Evolutionary conservation across 2,329 filamentous ascomycete genomes (phyloP), one percentile per base, ranked within the genome.

Genomic region (Dothiorella sarmentorum): DNA sequence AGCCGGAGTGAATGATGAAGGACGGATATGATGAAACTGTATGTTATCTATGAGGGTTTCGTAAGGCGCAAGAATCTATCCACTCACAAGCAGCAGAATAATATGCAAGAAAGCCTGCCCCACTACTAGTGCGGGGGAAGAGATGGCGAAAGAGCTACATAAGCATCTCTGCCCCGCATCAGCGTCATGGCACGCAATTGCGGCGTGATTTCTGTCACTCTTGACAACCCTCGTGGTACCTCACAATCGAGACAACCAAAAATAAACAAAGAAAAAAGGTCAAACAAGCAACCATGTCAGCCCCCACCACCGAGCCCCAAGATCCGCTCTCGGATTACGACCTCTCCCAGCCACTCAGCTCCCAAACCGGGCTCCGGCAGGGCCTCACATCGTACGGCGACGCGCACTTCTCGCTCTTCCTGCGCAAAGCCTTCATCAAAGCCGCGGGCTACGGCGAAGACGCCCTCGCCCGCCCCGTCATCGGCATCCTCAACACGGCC

Each of bases 351-450:
- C 79, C 83, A 1, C 80, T 88, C 56, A 65, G 72, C 22, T 73
- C 78, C 29, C 63, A 71, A 44, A 70, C 76, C 0, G 86, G 86
- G 6, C 76, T 90, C 27, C 80, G 85, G 7, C 84, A 85, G 64
- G 84, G 84, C 1, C 78, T 90, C 1, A 81, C 86, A 2, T 84
- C 82, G 0, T 90, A 90, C 64, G 88, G 88, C 43, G 88, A 91
- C 64, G 78, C 86, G 6, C 87, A 90, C 71, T 91, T 91, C 74
- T 87, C 85, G 0, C 79, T 90, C 2, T 90, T 90, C 66, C 78
- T 90, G 0, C 81, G 88, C 31, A 90, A 90, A 66, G 87, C 86
- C 22, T 90, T 90, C 71, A 90, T 90, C 75, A 90, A 90, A 70
- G 86, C 87, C 0, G 77, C 89, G 1, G 88, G 88, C 0, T 90